Evolutionary conservation across 2,329 filamentous ascomycete genomes (phyloP).

Genomic region (Neopestalotiopsis sp.): DNA sequence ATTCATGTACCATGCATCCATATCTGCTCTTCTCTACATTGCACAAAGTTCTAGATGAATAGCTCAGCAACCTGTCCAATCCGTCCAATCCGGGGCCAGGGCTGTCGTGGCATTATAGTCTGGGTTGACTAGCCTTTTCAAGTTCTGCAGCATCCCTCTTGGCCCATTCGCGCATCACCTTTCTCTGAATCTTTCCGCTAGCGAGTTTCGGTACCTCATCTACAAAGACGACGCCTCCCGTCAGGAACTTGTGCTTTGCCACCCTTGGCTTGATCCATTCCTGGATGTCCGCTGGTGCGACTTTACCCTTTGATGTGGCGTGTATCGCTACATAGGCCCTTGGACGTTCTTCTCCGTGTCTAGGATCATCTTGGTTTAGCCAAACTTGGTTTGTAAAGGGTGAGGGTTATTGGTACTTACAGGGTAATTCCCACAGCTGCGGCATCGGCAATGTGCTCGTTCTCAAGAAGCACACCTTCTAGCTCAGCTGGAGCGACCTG

Average conservation of each 20-base stretch:
- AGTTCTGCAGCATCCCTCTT: slow-evolving; percentile 49
- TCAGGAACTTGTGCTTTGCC: slow-evolving; percentile 56
- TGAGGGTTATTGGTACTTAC: slow-evolving; percentile 31
- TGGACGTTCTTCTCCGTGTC: slow-evolving; percentile 54
- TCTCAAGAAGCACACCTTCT: slow-evolving; percentile 55
- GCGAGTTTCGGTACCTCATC: slow-evolving; percentile 61
- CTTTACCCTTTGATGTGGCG: slow-evolving; percentile 46
- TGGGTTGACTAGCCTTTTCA: neutral
- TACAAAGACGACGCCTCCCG: slow-evolving; percentile 58
- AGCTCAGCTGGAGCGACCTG: slow-evolving; percentile 66
- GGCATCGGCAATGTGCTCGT: slow-evolving; percentile 57
- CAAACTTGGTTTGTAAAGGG: neutral
- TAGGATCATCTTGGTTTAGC: slow-evolving; percentile 13
- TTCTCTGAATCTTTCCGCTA: slow-evolving; percentile 63
- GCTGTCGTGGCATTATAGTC: neutral
- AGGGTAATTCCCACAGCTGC: slow-evolving; percentile 59
- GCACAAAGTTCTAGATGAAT: neutral
- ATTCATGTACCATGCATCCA: neutral
- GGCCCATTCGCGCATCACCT: slow-evolving; percentile 61
- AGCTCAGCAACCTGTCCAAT: neutral
- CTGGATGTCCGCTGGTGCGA: slow-evolving; percentile 58
- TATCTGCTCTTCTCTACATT: neutral
- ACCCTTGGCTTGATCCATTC: slow-evolving; percentile 49
- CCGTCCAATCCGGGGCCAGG: neutral
- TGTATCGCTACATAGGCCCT: slow-evolving; percentile 58